phyloP scores from a whole-genome alignment of 148 eudicot genomes.

The Rhododendron molle region DNA sequence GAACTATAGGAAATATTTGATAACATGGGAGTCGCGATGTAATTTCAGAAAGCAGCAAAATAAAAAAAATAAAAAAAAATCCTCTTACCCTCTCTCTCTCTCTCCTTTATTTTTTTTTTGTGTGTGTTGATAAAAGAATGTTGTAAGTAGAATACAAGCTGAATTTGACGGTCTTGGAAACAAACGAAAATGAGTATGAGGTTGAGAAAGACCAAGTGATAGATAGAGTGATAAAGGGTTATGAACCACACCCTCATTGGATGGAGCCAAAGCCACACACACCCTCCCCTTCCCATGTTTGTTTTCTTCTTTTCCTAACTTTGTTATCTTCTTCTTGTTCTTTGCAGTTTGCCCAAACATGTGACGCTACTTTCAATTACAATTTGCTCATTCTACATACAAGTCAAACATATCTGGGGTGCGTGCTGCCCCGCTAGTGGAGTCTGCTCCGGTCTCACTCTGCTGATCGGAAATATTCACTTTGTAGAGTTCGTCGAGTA shows the following conservation, averaged over 20 bases:
- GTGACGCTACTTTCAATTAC: background rate
- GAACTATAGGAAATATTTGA: background rate
- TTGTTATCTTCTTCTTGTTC: background rate
- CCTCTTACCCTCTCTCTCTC: background rate
- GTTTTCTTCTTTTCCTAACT: background rate
- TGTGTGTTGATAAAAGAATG: background rate
- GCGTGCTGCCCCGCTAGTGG: background rate
- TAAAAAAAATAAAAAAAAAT: too few relatives aligned
- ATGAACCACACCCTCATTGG: conserved; percentile 37
- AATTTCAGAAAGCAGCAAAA: background rate
- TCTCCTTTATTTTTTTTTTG: too few relatives aligned
- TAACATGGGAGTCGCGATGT: background rate
- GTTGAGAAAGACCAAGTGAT: conserved; percentile 31
- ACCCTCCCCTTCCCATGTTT: background rate
- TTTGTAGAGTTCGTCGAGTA: background rate
- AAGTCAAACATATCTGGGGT: too few relatives aligned
- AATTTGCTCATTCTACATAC: background rate
- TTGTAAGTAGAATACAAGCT: background rate
- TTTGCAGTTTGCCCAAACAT: background rate
- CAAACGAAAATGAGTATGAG: conserved; percentile 18
- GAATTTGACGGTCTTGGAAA: background rate
- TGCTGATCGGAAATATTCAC: background rate
- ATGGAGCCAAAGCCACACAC: conserved; percentile 21
- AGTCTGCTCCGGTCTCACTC: background rate
- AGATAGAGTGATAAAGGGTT: conserved; percentile 53